Evolutionary conservation across 225 moss, liverwort and hornwort species (phyloP).

Genomic region (Marchantia polymorpha): DNA sequence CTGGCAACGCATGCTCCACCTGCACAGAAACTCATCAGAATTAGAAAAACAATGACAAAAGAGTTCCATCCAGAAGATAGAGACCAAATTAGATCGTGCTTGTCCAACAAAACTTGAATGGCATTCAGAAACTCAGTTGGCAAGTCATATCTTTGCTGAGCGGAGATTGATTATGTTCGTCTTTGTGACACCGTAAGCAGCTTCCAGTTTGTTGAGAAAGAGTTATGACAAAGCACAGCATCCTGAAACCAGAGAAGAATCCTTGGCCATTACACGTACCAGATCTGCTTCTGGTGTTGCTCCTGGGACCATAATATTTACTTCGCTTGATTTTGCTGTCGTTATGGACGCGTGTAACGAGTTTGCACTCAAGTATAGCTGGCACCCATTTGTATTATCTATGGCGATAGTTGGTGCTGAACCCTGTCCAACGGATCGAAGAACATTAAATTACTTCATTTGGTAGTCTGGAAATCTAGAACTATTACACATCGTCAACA

Average conservation of each 20-base stretch:
- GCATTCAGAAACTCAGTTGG: no score
- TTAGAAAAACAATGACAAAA: neutral
- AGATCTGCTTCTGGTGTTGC: conserved; percentile 64
- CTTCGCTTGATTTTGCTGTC: conserved; percentile 95
- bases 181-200: neutral
- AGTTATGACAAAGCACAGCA: neutral
- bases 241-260: neutral
- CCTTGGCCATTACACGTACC: conserved; percentile 40
- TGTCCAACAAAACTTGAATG: no score
- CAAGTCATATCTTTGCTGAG: no score
- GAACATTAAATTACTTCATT: neutral
- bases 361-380: conserved; percentile 66
- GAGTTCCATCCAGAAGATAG: neutral
- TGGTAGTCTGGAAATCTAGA: no score
- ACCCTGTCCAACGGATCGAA: conserved; percentile 49
- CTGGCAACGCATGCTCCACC: conserved; percentile 97
- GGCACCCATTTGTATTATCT: conserved; percentile 94
- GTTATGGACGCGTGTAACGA: conserved; percentile 75
- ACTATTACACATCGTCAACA: no score
- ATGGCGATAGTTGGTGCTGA: conserved; percentile 83
- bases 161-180: no score
- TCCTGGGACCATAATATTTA: conserved; percentile 90
- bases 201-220: neutral
- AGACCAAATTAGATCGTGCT: no score
- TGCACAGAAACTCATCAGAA: conserved; percentile 23